These are phyloP conservation scores for Geranium rotundifolium DNA, from an alignment of 345 rosid species.

Conservation along the genomic window DNA sequence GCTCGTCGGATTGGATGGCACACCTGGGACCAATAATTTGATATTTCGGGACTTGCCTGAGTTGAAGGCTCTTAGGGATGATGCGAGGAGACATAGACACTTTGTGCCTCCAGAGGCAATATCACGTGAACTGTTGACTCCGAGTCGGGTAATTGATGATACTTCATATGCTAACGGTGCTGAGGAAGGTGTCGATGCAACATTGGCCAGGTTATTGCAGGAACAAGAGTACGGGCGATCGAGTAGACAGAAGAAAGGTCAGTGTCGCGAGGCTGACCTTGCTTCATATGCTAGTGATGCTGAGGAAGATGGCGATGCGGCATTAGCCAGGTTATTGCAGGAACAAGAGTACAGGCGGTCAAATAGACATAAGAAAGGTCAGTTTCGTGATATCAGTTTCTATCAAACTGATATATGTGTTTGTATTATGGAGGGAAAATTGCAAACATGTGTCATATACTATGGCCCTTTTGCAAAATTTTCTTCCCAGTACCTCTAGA, in stretches of 20 bases:
- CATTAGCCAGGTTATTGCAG: constrained; percentile 50
- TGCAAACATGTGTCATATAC: no score
- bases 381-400: constrained; percentile 4
- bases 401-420: neutral
- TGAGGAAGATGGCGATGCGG: constrained; percentile 58
- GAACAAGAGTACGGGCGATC: constrained; percentile 60
- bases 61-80: constrained; percentile 42
- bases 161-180: constrained; percentile 11
- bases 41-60: constrained; percentile 36
- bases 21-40: constrained; percentile 30
- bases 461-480: no score
- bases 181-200: constrained; percentile 57
- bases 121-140: constrained; percentile 11
- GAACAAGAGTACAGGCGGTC: constrained; percentile 65
- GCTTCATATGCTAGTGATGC: constrained; percentile 11
- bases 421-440: no score
- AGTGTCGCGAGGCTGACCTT: constrained; percentile 10
- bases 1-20: constrained; percentile 52
- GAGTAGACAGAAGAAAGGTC: constrained; percentile 30
- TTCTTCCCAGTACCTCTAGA: no score
- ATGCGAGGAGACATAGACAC: constrained; percentile 22
- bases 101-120: constrained; percentile 11
- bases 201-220: constrained; percentile 50
- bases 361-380: constrained; percentile 35
- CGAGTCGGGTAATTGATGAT: constrained; percentile 25